Conservation (phyloP, 2,329 filamentous ascomycete genomes). For the Mariannaea elegans region DNA sequence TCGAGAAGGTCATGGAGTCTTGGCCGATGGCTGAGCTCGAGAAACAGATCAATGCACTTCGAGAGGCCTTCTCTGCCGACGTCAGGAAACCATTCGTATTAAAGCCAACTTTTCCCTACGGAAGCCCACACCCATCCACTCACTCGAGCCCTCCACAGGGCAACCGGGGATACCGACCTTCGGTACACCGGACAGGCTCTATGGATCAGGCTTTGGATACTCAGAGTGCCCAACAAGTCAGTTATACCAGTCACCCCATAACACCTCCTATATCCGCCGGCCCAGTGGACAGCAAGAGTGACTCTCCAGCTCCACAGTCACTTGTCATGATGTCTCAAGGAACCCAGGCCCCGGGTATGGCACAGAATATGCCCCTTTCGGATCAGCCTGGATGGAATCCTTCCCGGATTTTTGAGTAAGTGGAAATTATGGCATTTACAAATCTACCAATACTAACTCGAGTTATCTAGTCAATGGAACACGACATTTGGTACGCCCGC, state of each 20-base stretch:
- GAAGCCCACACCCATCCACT: conserved; percentile 74
- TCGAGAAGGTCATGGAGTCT: conserved; percentile 83
- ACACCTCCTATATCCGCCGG: conserved; percentile 82
- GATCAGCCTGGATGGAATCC: conserved; percentile 83
- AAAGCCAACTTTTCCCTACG: conserved; percentile 87
- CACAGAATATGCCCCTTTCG: conserved; percentile 66
- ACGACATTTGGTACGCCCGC: conserved; percentile 83
- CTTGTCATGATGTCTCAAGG: conserved; percentile 75
- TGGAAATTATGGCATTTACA: conserved; percentile 37
- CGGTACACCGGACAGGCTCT: conserved; percentile 56
- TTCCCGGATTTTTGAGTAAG: conserved; percentile 88
- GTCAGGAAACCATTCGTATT: conserved; percentile 85
- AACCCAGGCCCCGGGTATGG: conserved; percentile 61
- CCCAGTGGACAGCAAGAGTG: conserved; percentile 78
- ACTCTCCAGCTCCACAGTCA: conserved; percentile 77
- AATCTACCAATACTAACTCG: conserved; percentile 7
- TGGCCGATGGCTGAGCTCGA: conserved; percentile 93
- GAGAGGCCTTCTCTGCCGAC: conserved; percentile 91
- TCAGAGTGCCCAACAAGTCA: conserved; percentile 67
- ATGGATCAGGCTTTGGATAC: conserved; percentile 65
- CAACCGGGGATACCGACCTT: conserved; percentile 58
- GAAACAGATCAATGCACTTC: conserved; percentile 86
- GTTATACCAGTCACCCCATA: conserved; percentile 75
- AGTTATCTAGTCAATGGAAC: conserved; percentile 83
- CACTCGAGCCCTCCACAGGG: conserved; percentile 70